phyloP scores from a whole-genome alignment of 768 basidiomycete species.

The Hygrophorus pudorinus region DNA sequence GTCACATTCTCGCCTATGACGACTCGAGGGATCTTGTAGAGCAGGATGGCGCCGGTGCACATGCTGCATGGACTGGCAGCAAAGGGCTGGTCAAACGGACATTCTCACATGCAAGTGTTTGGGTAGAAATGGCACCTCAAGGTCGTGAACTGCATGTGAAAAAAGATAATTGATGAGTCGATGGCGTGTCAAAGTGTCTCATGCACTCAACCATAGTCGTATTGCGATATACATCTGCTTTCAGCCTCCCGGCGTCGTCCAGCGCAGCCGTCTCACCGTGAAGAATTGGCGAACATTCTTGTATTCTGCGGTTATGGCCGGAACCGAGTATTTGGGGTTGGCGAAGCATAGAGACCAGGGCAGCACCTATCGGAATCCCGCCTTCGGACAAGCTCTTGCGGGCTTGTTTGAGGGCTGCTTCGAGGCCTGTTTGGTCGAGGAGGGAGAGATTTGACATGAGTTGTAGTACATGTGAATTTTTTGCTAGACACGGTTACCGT shows the following conservation, averaged over 20 bases:
- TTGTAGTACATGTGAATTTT: too few relatives aligned
- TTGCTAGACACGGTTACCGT: too few relatives aligned
- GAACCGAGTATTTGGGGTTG: constrained; percentile 16
- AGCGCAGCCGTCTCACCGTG: constrained; percentile 29
- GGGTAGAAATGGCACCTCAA: constrained; percentile 16
- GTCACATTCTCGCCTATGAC: constrained; percentile 57
- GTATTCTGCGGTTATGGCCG: constrained; percentile 28
- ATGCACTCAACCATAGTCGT: constrained; percentile 37
- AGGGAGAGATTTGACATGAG: too few relatives aligned
- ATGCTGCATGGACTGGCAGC: constrained; percentile 46
- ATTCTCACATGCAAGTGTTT: not conserved
- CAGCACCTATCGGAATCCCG: constrained; percentile 9
- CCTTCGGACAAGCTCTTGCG: constrained; percentile 1
- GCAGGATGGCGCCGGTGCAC: constrained; percentile 55
- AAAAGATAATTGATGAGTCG: not conserved
- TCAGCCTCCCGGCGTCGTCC: constrained; percentile 43
- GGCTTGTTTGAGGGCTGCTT: constrained; percentile 3
- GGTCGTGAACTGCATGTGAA: constrained; percentile 25
- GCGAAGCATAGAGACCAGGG: constrained; percentile 1
- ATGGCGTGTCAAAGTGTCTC: not conserved
- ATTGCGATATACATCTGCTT: constrained; percentile 32
- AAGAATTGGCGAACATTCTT: constrained; percentile 23
- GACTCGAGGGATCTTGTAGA: constrained; percentile 55
- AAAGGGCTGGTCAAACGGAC: constrained; percentile 2
- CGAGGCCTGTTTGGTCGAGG: constrained; percentile 2